phyloP scores from a whole-genome alignment of 768 basidiomycete species.

The Termitomyces titanicus region DNA sequence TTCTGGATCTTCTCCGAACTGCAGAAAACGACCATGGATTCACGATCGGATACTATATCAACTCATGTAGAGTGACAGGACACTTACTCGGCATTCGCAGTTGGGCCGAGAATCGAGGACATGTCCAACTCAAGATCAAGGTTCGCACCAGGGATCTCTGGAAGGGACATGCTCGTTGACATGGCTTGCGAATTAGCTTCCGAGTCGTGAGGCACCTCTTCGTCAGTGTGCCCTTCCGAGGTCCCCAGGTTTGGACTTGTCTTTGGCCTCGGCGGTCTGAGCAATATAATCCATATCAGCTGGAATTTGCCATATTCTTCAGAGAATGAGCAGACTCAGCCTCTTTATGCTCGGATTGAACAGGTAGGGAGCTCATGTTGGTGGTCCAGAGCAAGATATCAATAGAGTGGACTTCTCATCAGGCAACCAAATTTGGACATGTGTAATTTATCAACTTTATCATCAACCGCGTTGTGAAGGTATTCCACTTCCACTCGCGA shows the following conservation, averaged over 20 bases:
- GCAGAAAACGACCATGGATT: constrained; percentile 19
- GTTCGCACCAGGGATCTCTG: constrained; percentile 50
- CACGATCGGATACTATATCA: constrained; percentile 10
- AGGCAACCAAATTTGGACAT: constrained; percentile 23
- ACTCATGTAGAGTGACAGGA: constrained; percentile 13
- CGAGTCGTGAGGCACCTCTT: not conserved
- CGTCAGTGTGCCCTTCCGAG: not conserved
- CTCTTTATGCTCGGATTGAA: constrained; percentile 19
- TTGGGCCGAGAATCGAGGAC: constrained; percentile 38
- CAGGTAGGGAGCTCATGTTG: constrained; percentile 24
- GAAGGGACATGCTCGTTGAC: constrained; percentile 20
- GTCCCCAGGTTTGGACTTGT: not conserved
- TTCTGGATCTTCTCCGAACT: constrained; percentile 57
- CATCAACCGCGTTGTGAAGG: constrained; percentile 1
- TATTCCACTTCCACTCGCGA: not conserved
- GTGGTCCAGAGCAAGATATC: constrained; percentile 31
- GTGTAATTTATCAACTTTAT: not conserved
- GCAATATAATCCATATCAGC: constrained; percentile 25
- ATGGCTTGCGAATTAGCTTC: constrained; percentile 5
- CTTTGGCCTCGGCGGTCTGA: constrained; percentile 17
- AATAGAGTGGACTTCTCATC: constrained; percentile 34
- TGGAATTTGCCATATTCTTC: constrained; percentile 16
- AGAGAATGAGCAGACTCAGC: constrained; percentile 30
- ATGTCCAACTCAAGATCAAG: constrained; percentile 42
- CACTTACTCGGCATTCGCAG: constrained; percentile 45